Base-by-base conservation (phyloP, 2,329 filamentous ascomycete genomes). In the Stachybotrys chlorohalonatus region DNA sequence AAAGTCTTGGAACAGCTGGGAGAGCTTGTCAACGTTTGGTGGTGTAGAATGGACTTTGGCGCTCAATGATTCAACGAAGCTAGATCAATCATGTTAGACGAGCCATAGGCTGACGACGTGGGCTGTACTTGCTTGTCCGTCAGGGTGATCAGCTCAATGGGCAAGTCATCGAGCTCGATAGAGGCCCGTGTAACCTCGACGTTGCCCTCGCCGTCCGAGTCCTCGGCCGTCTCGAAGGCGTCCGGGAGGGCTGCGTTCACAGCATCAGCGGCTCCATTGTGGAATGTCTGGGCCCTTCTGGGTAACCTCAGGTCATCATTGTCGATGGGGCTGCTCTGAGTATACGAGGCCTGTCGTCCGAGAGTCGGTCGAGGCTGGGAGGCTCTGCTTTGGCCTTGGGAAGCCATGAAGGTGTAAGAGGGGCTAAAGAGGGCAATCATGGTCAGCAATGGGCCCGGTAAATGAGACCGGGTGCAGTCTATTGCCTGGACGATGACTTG, bases 1-100 rank as follows among this genome's bases (percentile, higher is more conserved):
- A 69, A 97, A 99, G 55, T 95, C 90, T 71, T 99, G 94, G 67
- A 97, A 97, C 53, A 94, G 79, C n/a, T 83, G 80, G 8, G 91
- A 87, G 15, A 97, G 79, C 58, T 82, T 86, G 51, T 95, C 90
- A 65, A 95, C 87, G 49, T 83, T 89, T 1, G 94, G 86, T 6
- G 94, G 94, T 6, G 84, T 85, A 2, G 89, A 83, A 64, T 96
- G 89, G 36, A 95, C 86, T 75, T 89, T 96, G 62, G 90, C 90
- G 51, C 85, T 88, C 31, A 99, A 75, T 7, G 90, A 93, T 58
- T 96, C 90, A 64, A 97, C 86, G 67, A 99, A 99, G 66, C 90
- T 94, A 49, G 46, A 31, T 62, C 62, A 54, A 45, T 24, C 24
- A 24, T 46, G 36, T 60, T 52, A 61, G 55, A 51, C 53, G 51